Evolutionary conservation across 139 green algal genomes (phyloP).

Genomic region (Chlamydomonas urium): DNA sequence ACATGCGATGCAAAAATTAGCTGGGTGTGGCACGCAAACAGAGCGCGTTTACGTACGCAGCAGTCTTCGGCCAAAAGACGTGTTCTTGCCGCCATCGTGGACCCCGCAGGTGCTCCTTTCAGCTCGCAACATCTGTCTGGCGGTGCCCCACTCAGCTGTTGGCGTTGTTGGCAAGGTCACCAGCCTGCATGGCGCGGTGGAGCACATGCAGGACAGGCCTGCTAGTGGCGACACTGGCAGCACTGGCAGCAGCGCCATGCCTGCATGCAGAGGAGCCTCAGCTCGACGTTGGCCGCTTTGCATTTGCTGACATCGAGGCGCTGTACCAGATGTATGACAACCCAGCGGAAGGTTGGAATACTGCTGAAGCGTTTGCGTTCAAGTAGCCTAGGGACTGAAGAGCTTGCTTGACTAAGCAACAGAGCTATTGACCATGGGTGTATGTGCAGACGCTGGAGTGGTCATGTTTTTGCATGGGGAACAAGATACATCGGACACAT

Average conservation of each 20-base stretch:
- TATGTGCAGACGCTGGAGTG: conserved; percentile 12
- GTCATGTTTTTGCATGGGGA: conserved; percentile 35
- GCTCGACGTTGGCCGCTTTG: background rate
- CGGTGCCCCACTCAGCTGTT: background rate
- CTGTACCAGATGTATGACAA: conserved; percentile 19
- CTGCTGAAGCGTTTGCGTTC: too few relatives aligned
- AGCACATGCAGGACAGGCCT: too few relatives aligned
- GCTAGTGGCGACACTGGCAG: background rate
- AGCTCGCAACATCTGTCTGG: background rate
- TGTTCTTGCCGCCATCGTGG: too few relatives aligned
- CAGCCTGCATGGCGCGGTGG: too few relatives aligned
- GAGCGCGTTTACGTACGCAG: too few relatives aligned
- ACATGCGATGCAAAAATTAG: too few relatives aligned
- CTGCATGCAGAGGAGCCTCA: background rate
- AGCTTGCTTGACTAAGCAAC: background rate
- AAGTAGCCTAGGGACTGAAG: background rate
- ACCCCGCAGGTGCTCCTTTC: background rate
- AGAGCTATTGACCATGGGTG: background rate
- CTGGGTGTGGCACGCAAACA: too few relatives aligned
- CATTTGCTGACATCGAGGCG: conserved; percentile 17
- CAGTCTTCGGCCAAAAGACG: too few relatives aligned
- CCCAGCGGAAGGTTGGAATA: background rate
- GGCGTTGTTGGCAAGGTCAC: background rate
- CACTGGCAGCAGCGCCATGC: background rate
- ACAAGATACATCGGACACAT: conserved; percentile 24